Base-by-base conservation (phyloP, 2,329 filamentous ascomycete genomes). In the Fusarium sp. region DNA sequence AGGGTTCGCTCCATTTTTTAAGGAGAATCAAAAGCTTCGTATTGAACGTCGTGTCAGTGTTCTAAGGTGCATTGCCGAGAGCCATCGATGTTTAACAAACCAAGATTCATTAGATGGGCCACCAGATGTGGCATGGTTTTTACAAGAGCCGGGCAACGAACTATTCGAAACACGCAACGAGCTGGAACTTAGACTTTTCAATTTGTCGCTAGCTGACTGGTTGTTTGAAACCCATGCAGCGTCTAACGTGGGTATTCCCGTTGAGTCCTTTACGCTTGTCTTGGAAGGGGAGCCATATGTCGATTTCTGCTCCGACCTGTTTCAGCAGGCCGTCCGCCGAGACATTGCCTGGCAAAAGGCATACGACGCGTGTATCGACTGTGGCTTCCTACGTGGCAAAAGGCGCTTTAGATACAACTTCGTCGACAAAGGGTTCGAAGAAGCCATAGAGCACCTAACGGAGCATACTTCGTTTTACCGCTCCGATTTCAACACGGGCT, bases 11-110 rank as follows among this genome's bases (percentile, higher is more conserved):
- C 66, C 55, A 0, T 65, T 68, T 0, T 55, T 61, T 2, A 18
- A 46, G 1, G 66, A 73, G 7, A 73, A 72, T 3, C 41, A 41
- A 2, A 2, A 27, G 0, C 66, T 73, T 5, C 60, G 15, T 1
- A 52, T 71, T 6, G 9, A 71, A 13, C 66, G 66, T 4, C 68
- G 39, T 8, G 48, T 66, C 2, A 66, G 8, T 1, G 2, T 73
- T 3, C 41, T 58, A 0, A 10, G 46, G 11, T 50, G 44, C 0
- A 18, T 47, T 7, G 15, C 59, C 3, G 2, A 31, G 7, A 13
- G 15, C 2, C 44, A n/a, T n/a, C n/a, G n/a, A n/a, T n/a, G n/a
- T n/a, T n/a, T n/a, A n/a, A n/a, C n/a, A n/a, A n/a, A n/a, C n/a
- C n/a, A n/a, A n/a, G n/a, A n/a, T n/a, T n/a, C n/a, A n/a, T n/a